Evolutionary conservation across 2,329 filamentous ascomycete genomes (phyloP).

Genomic region (Penicillium sp.): DNA sequence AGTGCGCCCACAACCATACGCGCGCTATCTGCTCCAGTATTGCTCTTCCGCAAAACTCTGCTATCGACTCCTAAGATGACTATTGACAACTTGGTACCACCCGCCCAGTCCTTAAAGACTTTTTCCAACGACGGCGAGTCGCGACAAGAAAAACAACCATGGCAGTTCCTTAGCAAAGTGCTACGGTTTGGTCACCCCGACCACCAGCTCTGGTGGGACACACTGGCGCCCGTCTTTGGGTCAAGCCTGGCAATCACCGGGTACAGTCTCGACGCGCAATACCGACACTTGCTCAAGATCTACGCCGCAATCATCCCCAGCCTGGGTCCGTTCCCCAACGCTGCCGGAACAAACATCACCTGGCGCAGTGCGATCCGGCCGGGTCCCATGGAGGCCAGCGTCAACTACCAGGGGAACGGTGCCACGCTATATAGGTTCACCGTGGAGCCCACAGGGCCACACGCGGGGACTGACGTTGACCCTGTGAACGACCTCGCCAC

Average conservation of each 20-base stretch:
- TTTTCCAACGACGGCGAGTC: background rate
- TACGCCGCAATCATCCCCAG: background rate
- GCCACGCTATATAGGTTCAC: background rate
- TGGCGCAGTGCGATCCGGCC: background rate
- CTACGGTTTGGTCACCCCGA: background rate
- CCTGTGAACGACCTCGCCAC: background rate
- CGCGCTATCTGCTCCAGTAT: too few relatives aligned
- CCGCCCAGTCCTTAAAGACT: too few relatives aligned
- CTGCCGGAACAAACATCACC: background rate
- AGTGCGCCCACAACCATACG: too few relatives aligned
- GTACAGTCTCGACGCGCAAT: slow-evolving; percentile 3
- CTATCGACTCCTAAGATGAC: too few relatives aligned
- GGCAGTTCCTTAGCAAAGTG: background rate
- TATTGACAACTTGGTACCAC: too few relatives aligned
- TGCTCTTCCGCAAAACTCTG: too few relatives aligned
- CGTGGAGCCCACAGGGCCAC: background rate
- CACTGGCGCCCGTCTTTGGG: background rate
- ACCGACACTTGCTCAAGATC: background rate
- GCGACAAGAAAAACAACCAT: background rate
- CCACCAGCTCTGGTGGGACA: slow-evolving; percentile 13
- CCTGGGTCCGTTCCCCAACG: slow-evolving; percentile 3
- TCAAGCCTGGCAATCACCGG: background rate
- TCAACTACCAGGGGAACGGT: background rate
- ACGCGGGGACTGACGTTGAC: background rate
- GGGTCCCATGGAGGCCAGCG: slow-evolving; percentile 3